A percentile compares a stretch with the other conserved stretches of the same genome.
Conservation (phyloP, 2,329 filamentous ascomycete genomes). For the Clarireedia homoeocarpa region DNA sequence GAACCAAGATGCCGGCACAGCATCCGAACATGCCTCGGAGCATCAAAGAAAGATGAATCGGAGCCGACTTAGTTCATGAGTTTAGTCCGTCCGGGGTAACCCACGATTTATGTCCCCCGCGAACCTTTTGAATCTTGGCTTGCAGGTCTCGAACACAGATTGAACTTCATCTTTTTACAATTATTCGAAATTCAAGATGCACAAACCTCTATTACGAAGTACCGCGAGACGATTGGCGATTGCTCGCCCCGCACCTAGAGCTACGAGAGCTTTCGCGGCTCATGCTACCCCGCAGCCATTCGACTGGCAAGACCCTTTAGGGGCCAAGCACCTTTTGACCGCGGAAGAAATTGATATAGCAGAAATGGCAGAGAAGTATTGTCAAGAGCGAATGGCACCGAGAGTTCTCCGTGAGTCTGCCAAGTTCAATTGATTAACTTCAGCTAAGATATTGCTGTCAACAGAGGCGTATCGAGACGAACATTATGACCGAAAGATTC, state of each 20-base stretch:
- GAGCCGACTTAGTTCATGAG: slow-evolving; percentile 1
- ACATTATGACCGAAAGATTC: slow-evolving; percentile 75
- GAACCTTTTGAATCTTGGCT: background rate
- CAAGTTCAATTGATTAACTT: slow-evolving; percentile 7
- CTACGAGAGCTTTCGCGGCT: slow-evolving; percentile 23
- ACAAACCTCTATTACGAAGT: slow-evolving; percentile 22
- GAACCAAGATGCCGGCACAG: background rate
- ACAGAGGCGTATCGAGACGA: slow-evolving; percentile 81
- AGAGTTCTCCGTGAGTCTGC: slow-evolving; percentile 66
- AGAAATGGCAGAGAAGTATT: slow-evolving; percentile 88
- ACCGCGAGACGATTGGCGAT: slow-evolving; percentile 19
- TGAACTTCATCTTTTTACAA: background rate
- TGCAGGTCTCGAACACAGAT: background rate
- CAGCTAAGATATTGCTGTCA: slow-evolving; percentile 3
- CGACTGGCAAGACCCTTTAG: slow-evolving; percentile 88
- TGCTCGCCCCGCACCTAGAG: slow-evolving; percentile 11
- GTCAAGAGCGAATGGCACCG: slow-evolving; percentile 80
- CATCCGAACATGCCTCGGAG: slow-evolving; percentile 9
- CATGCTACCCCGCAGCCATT: slow-evolving; percentile 42
- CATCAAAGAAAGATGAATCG: background rate
- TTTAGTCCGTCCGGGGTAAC: background rate
- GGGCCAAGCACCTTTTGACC: slow-evolving; percentile 66
- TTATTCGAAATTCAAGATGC: slow-evolving; percentile 17
- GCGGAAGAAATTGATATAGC: slow-evolving; percentile 87
- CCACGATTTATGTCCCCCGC: background rate